Percentiles rank a stretch among this genome's conserved stretches.
Conservation (phyloP, 202 grass and related monocot species). For the Elaeis oleifera region DNA sequence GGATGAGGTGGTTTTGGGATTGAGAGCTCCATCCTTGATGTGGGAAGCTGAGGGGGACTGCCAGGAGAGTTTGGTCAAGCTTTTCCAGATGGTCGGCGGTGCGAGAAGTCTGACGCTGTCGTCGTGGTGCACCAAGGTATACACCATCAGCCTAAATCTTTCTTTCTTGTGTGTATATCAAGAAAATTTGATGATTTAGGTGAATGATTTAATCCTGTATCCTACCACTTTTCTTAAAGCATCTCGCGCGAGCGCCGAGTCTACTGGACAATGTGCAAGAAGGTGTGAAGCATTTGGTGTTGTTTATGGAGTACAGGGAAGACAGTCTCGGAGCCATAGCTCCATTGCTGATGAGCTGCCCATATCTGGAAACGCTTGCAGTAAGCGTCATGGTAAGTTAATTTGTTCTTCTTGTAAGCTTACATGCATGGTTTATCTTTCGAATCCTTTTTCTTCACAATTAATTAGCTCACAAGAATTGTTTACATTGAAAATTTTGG, state of each 20-base stretch:
- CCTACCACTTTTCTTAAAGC: slow-evolving; percentile 17
- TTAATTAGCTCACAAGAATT: too few species aligned
- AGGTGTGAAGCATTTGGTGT: slow-evolving; percentile 30
- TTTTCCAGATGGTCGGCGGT: slow-evolving; percentile 34
- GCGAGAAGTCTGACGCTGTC: slow-evolving; percentile 35
- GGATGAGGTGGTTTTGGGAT: slow-evolving; percentile 27
- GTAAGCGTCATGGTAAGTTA: slow-evolving; percentile 38
- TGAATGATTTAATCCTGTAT: background rate
- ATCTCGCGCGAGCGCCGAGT: slow-evolving; percentile 26
- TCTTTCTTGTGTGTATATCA: slow-evolving; percentile 12
- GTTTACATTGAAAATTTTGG: background rate
- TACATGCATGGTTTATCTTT: too few species aligned
- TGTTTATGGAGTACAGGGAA: slow-evolving; percentile 37
- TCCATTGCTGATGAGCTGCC: slow-evolving; percentile 38
- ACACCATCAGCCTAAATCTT: background rate
- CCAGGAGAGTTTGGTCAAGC: slow-evolving; percentile 13
- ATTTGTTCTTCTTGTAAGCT: too few species aligned
- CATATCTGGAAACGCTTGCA: slow-evolving; percentile 30
- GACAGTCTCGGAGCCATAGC: slow-evolving; percentile 37
- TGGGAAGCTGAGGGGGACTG: slow-evolving; percentile 11
- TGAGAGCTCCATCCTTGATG: slow-evolving; percentile 29
- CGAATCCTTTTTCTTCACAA: too few species aligned
- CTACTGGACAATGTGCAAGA: slow-evolving; percentile 19
- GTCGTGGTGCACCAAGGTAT: slow-evolving; percentile 63
- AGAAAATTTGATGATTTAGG: background rate